These are phyloP conservation scores for Ogataea dorogensis DNA, from an alignment of 805 yeast species.

Conservation along the genomic window DNA sequence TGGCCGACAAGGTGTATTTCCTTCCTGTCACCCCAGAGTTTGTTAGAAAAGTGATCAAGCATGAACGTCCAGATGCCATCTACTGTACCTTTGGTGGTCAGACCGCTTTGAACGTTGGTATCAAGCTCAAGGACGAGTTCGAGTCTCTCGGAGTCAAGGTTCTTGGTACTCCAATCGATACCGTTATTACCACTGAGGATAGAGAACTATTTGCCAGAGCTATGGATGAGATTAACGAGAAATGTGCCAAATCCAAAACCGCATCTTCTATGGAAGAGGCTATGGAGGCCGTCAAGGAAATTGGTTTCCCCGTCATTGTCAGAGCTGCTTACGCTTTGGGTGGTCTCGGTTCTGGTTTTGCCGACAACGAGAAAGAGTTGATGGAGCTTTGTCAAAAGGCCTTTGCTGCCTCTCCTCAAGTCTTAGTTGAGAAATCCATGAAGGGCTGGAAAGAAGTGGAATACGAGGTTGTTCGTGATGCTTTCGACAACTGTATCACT, in stretches of 20 bases:
- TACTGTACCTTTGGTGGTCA: constrained; percentile 98
- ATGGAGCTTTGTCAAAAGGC: constrained; percentile 84
- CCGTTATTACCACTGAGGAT: constrained; percentile 96
- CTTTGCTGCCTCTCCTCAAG: constrained; percentile 94
- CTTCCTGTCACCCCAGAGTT: constrained; percentile 97
- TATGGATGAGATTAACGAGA: constrained; percentile 92
- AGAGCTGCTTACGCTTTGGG: constrained; percentile 98
- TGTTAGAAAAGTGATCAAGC: constrained; percentile 90
- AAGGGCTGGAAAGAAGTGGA: constrained; percentile 99
- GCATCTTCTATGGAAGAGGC: constrained; percentile 83
- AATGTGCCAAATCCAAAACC: constrained; percentile 91
- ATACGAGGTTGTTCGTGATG: constrained; percentile 98
- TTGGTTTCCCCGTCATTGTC: constrained; percentile 93
- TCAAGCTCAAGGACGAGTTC: constrained; percentile 91
- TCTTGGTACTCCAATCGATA: constrained; percentile 93
- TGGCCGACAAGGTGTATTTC: constrained; percentile 97
- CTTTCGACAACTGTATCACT: constrained; percentile 94
- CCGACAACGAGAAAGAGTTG: constrained; percentile 81
- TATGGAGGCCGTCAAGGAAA: constrained; percentile 73
- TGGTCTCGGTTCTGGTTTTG: constrained; percentile 98
- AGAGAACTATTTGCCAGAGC: constrained; percentile 93
- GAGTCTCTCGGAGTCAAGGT: constrained; percentile 90
- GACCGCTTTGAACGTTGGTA: constrained; percentile 96
- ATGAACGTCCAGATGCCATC: constrained; percentile 96
- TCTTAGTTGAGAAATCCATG: constrained; percentile 91